Conservation (phyloP, 2,329 filamentous ascomycete genomes). For the Epichloe coenophiala region DNA sequence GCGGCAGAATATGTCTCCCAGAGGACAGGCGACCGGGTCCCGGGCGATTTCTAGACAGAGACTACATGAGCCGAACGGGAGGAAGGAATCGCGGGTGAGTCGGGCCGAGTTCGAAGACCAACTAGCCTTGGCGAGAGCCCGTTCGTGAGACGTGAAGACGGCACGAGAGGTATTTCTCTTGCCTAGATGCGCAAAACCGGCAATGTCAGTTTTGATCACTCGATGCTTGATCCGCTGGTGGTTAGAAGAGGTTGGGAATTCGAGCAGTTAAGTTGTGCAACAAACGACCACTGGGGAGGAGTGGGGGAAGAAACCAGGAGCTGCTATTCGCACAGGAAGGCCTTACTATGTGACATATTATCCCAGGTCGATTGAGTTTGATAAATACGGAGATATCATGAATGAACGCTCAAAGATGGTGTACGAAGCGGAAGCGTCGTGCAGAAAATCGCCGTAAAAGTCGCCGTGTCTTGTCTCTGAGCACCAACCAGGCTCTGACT, state of each 20-base stretch:
- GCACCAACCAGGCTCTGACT: no score
- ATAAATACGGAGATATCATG: background rate
- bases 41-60: constrained; percentile 73
- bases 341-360: constrained; percentile 38
- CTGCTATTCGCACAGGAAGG: background rate
- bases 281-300: background rate
- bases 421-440: background rate
- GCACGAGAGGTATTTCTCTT: constrained; percentile 86
- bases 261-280: background rate
- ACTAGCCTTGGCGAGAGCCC: constrained; percentile 62
- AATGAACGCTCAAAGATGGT: background rate
- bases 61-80: constrained; percentile 79
- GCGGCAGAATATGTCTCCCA: constrained; percentile 86
- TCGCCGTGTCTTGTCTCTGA: no score
- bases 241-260: background rate
- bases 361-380: background rate
- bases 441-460: background rate
- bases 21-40: constrained; percentile 69
- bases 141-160: constrained; percentile 89
- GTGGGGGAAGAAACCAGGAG: background rate
- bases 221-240: background rate
- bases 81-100: constrained; percentile 78
- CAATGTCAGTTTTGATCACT: background rate
- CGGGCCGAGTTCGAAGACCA: constrained; percentile 79
- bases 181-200: constrained; percentile 25